Conservation (phyloP, 140 eudicot genomes). For the Stevia rebaudiana region DNA sequence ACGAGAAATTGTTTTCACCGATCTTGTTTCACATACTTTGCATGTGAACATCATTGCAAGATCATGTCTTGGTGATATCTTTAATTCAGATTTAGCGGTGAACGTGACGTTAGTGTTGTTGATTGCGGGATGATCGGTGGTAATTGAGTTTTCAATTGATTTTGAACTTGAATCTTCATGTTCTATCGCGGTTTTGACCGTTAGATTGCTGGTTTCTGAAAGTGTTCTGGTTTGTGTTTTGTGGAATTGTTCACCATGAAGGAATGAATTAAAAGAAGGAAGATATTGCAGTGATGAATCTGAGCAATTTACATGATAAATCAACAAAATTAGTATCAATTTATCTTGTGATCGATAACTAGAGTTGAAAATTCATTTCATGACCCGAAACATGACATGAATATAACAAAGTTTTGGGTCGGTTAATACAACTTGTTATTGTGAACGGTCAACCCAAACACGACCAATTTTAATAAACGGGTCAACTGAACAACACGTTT, state of each 20-base stretch:
- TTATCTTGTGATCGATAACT: not conserved
- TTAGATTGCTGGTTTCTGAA: conserved; percentile 34
- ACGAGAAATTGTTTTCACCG: conserved; percentile 68
- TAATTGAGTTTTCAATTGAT: conserved; percentile 14
- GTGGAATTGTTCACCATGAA: conserved; percentile 11
- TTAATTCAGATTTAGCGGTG: conserved; percentile 52
- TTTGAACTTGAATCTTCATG: conserved; percentile 32
- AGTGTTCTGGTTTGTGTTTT: conserved; percentile 29
- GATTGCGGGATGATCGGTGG: conserved; percentile 10
- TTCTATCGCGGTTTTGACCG: conserved; percentile 13
- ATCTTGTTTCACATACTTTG: conserved; percentile 77
- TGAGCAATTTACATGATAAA: conserved; percentile 17
- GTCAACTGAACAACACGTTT: too few species aligned
- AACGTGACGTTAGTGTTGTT: conserved; percentile 22
- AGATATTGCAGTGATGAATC: conserved; percentile 26
- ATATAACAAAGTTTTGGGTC: too few species aligned
- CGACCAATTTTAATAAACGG: too few species aligned
- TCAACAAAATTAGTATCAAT: not conserved
- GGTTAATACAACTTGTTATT: too few species aligned
- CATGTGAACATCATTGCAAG: conserved; percentile 84
- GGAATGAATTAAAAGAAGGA: conserved; percentile 33
- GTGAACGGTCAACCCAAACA: too few species aligned
- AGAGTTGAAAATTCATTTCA: too few species aligned
- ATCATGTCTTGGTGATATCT: conserved; percentile 73
- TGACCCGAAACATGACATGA: too few species aligned